Evolutionary conservation across 2,329 filamentous ascomycete species (phyloP), one percentile per base, ranked within the genome.

Genomic region (Colletotrichum plurivorum): DNA sequence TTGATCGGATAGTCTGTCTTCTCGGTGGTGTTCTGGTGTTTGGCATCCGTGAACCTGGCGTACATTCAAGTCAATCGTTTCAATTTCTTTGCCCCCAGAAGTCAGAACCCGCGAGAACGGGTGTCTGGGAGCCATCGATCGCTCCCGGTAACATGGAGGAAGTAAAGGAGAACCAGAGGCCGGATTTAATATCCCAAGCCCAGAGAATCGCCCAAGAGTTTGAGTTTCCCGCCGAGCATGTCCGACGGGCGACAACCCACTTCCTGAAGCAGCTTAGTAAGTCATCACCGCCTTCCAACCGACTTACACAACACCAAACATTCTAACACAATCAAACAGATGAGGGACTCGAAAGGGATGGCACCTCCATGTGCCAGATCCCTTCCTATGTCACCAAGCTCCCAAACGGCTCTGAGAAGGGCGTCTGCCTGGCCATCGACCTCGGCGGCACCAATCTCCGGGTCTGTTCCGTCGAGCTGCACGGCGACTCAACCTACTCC

Each of bases 401-500:
- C 10, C 93, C 93, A 70, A 92, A 93, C 83, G 93, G 93, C 67
- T 92, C 90, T 10, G 93, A 94, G 80, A 93, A 93, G 86, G 91
- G 78, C 7, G 67, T 75, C 1, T 78, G 74, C 39, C 69, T 80
- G 5, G 75, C 76, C 5, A 73, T 80, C 22, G 78, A 80, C 45
- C 72, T 80, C 1, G 79, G 78, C 1, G 79, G 79, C 1, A 80
- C 78, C 7, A 79, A 80, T 41, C 73, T 77, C 43, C 72, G 79
- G 13, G 73, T 80, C 12, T 80, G 77, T 22, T 77, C 76, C 1
- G 75, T 80, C 2, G 63, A 76, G 8, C 52, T 80, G 41, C 63
- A 83, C 91, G 73, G 84, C 82, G 75, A 90, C 80, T 91, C 89
- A 71, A 94, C 90, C 55, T 94, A 94, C 82, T 89, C 88, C 72